Percentiles rank a stretch among this genome's conserved stretches.
Evolutionary conservation across 305 asterid genomes (phyloP).

Genomic region (Fraxinus floribunda): DNA sequence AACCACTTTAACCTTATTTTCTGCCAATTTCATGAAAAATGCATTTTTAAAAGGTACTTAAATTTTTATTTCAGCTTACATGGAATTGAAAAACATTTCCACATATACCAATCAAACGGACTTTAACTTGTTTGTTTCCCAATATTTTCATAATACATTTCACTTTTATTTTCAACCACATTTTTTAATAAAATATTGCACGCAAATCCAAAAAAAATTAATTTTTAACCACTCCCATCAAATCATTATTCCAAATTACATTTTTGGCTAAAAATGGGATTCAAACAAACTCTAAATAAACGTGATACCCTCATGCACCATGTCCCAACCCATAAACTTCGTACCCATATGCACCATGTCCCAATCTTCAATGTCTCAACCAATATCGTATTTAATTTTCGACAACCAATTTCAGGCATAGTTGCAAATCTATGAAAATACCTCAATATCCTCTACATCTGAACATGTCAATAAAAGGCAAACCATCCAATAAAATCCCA

Average conservation of each 20-base stretch:
- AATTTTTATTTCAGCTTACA: too few relatives aligned
- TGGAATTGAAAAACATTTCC: too few relatives aligned
- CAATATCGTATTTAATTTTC: conserved; percentile 3
- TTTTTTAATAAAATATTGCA: too few relatives aligned
- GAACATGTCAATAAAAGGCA: conserved; percentile 15
- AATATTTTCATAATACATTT: too few relatives aligned
- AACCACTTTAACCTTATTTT: too few relatives aligned
- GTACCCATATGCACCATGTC: neutral
- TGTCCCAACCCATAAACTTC: neutral
- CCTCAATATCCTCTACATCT: conserved; percentile 24
- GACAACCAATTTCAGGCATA: conserved; percentile 10
- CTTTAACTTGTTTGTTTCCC: neutral
- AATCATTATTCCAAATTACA: too few relatives aligned
- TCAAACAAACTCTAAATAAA: neutral
- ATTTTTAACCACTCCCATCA: neutral
- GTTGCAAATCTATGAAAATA: conserved; percentile 7
- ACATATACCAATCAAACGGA: too few relatives aligned
- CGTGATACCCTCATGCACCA: neutral
- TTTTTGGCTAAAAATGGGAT: neutral
- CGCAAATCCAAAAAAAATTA: too few relatives aligned
- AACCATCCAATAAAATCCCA: conserved; percentile 17
- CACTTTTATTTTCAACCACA: neutral
- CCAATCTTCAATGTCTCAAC: neutral
- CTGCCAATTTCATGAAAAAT: too few relatives aligned
- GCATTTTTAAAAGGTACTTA: too few relatives aligned